Evolutionary conservation across 345 rosid genomes (phyloP), one percentile per base, ranked within the genome.

Genomic region (Kandelia obovata): DNA sequence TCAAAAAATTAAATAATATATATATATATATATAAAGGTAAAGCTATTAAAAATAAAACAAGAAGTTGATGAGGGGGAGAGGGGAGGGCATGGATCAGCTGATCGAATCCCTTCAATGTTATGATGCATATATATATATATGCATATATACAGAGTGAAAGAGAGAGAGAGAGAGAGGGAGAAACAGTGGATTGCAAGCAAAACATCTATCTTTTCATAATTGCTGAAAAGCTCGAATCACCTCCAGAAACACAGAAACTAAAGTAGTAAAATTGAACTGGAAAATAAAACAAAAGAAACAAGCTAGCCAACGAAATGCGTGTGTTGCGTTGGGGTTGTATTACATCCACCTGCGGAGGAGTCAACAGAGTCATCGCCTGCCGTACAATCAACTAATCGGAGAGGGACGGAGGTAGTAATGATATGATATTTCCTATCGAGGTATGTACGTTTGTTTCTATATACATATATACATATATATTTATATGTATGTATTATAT

Each of bases 331-430:
- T 58, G 37, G 37, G 0, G 34, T 59, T 35, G 0, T 55, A 53
- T 75, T 85, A 82, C 86, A 66, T 85, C 83, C 30, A 82, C 43
- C 32, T 86, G 83, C 27, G 89, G 79, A 73, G 88, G 82, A 72
- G 88, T 74, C 83, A 80, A 82, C 78, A 85, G 79, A 78, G 88
- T 85, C 88, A 85, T 84, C 73, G 49, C 61, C 27, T 64, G 55
- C 30, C 65, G 76, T 64, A 57, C 69, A 84, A 78, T 82, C 81
- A 64, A 61, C 55, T 60, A 63, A 67, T 35, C 64, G 64, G 64
- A 68, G 69, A 47, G 64, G 63, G 69, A 47, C 0, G 49, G 49
- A 13, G 2, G 49, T 3, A 13, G 49, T 1, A 13, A 43, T 13
- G 17, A 43, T 43, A 4, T 43, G 16, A 15, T 43, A 3, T 11